Conservation (phyloP, 257 asterid species). For the Ilex aquifolium region DNA sequence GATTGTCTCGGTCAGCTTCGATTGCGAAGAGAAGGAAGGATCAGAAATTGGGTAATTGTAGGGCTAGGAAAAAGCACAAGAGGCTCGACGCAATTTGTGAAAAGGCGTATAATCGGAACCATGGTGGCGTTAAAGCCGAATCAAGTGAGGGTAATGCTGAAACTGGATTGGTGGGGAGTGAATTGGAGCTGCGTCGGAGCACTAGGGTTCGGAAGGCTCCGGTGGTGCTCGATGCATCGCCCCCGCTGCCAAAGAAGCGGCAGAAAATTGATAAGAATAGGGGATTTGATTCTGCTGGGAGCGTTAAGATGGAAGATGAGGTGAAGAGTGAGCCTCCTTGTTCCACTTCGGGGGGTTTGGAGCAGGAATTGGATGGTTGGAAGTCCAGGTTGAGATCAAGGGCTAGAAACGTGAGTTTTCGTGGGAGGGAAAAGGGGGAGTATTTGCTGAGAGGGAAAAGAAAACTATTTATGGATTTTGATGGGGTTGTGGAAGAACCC, state of each 20-base stretch:
- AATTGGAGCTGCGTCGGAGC: conserved; percentile 67
- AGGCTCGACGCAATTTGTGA: conserved; percentile 82
- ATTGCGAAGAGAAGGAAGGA: conserved; percentile 48
- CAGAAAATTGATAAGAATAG: conserved; percentile 34
- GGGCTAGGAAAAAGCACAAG: conserved; percentile 78
- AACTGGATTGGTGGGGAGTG: conserved; percentile 21
- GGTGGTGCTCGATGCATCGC: conserved; percentile 86
- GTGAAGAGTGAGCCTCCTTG: conserved; percentile 28
- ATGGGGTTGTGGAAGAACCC: conserved; percentile 30
- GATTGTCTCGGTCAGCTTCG: conserved; percentile 53
- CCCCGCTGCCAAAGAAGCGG: conserved; percentile 71
- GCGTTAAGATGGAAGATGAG: conserved; percentile 30
- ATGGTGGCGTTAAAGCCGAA: conserved; percentile 35
- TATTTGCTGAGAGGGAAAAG: conserved; percentile 46
- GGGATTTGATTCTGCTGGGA: conserved; percentile 25
- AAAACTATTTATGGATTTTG: conserved; percentile 54
- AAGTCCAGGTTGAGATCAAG: conserved; percentile 61
- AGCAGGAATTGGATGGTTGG: conserved; percentile 46
- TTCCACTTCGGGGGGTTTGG: conserved; percentile 42
- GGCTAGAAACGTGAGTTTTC: conserved; percentile 23
- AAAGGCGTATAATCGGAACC: conserved; percentile 50
- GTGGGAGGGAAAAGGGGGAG: conserved; percentile 29
- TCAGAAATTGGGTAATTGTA: conserved; percentile 40
- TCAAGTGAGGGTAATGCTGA: conserved; percentile 28
- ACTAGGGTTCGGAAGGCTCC: conserved; percentile 83